These are phyloP conservation scores for Dactylonectria macrodidyma DNA, from an alignment of 2,329 filamentous ascomycete species.

Conservation along the genomic window DNA sequence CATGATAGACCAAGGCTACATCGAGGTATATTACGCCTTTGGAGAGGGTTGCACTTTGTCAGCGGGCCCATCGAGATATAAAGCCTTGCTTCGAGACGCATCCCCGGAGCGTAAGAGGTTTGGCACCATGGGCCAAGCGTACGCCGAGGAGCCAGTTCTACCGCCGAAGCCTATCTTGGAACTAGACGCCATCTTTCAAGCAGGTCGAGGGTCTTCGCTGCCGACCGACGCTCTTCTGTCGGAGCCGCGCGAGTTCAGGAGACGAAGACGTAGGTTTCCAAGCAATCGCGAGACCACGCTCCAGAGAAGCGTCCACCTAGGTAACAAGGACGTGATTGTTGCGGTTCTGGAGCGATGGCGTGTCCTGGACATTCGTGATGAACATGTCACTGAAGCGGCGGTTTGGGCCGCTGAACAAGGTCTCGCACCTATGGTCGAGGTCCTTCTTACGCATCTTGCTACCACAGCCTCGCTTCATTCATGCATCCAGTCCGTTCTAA, in stretches of 20 bases:
- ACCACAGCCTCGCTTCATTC: background rate
- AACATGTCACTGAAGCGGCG: no score
- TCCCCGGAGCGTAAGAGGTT: background rate
- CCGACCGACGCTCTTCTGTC: background rate
- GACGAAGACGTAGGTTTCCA: no score
- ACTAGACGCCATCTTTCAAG: constrained; percentile 2
- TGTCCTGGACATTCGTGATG: background rate
- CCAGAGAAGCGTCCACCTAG: background rate
- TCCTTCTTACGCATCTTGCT: background rate
- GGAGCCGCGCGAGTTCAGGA: background rate
- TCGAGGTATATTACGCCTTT: no score
- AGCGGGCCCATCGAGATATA: background rate
- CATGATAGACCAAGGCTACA: constrained; percentile 11
- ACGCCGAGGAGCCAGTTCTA: background rate
- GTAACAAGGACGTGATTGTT: background rate
- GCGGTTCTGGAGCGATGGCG: background rate
- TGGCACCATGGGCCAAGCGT: background rate
- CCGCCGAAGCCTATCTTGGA: background rate
- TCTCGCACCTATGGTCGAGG: background rate
- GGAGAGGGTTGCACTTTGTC: no score
- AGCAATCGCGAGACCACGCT: background rate
- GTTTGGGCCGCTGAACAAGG: background rate
- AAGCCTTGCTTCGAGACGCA: constrained; percentile 13
- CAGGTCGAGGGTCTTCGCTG: background rate
- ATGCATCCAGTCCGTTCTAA: background rate